phyloP scores from a whole-genome alignment of 2,329 filamentous ascomycete genomes.

The Monosporascus sp. region DNA sequence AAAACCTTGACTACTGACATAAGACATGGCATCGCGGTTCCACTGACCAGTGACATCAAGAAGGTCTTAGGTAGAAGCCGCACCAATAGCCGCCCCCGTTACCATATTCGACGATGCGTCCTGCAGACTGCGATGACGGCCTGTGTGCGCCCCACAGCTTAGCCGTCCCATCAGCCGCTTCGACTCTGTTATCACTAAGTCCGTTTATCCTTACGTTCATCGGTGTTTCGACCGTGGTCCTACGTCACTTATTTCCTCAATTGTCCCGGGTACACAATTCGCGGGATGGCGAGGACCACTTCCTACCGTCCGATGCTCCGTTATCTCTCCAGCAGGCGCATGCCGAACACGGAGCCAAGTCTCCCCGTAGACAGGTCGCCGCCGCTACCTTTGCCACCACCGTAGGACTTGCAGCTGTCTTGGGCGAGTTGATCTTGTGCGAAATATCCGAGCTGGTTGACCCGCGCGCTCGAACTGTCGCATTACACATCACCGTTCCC shows the following conservation, averaged over 20 bases:
- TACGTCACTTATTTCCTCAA: conserved; percentile 66
- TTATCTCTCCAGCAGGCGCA: conserved; percentile 53
- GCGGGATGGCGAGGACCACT: conserved; percentile 55
- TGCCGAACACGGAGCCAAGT: conserved; percentile 52
- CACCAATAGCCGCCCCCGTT: conserved; percentile 1
- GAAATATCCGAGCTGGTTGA: conserved; percentile 76
- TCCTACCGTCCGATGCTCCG: conserved; percentile 59
- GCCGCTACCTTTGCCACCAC: conserved; percentile 70
- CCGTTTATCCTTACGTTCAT: conserved; percentile 70
- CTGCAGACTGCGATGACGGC: conserved; percentile 52
- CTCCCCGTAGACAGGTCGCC: conserved; percentile 44
- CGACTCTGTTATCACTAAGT: conserved; percentile 53
- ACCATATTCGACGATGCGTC: conserved; percentile 24
- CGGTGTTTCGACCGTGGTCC: conserved; percentile 55
- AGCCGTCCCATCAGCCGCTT: conserved; percentile 36
- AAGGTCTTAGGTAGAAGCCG: neutral
- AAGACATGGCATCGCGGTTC: neutral
- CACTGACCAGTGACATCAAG: neutral
- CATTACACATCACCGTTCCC: conserved; percentile 64
- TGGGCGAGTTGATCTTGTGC: conserved; percentile 76
- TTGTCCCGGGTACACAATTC: conserved; percentile 52
- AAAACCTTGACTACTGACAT: neutral
- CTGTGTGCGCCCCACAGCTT: conserved; percentile 45
- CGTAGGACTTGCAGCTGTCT: conserved; percentile 68
- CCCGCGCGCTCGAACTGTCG: conserved; percentile 59